Conservation (phyloP, 352 stramenopile species). For the Globisporangium okanoganense region DNA sequence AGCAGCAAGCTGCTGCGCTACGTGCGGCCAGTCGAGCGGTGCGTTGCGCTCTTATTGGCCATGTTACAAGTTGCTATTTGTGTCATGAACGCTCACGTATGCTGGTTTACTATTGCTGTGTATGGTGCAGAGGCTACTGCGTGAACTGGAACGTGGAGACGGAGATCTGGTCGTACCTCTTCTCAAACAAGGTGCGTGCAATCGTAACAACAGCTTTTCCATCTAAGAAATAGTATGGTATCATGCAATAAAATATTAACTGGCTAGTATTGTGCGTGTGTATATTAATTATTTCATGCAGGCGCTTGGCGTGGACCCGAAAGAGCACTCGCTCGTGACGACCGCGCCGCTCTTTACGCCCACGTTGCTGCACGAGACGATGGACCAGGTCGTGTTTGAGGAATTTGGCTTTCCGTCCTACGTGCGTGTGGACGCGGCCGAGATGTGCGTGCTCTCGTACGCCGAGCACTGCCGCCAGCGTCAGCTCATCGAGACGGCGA, state of each 20-base stretch:
- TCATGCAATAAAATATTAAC: too few relatives aligned
- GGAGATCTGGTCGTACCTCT: constrained; percentile 51
- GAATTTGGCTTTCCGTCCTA: constrained; percentile 60
- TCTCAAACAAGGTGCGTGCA: constrained; percentile 36
- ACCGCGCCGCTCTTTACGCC: constrained; percentile 62
- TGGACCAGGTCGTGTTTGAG: constrained; percentile 83
- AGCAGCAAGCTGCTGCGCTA: constrained; percentile 44
- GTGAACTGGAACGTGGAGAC: constrained; percentile 80
- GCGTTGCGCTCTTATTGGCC: too few relatives aligned
- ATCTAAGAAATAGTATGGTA: too few relatives aligned
- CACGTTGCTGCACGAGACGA: constrained; percentile 50
- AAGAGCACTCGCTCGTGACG: constrained; percentile 47
- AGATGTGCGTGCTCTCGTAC: constrained; percentile 69
- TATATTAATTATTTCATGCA: too few relatives aligned
- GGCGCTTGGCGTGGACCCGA: constrained; percentile 43
- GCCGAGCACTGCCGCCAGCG: constrained; percentile 26
- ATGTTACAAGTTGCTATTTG: too few relatives aligned
- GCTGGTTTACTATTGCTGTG: not conserved
- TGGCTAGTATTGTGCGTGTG: too few relatives aligned
- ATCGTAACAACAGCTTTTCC: not conserved
- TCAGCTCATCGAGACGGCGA: not conserved
- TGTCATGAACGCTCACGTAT: not conserved
- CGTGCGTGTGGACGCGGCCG: constrained; percentile 41
- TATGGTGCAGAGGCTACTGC: constrained; percentile 52
- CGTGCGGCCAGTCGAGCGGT: constrained; percentile 42